A percentile compares a stretch with the other conserved stretches of the same genome.
These are phyloP conservation scores for Sarocladium kiliense DNA, from an alignment of 2,329 filamentous ascomycete genomes.

Conservation along the genomic window DNA sequence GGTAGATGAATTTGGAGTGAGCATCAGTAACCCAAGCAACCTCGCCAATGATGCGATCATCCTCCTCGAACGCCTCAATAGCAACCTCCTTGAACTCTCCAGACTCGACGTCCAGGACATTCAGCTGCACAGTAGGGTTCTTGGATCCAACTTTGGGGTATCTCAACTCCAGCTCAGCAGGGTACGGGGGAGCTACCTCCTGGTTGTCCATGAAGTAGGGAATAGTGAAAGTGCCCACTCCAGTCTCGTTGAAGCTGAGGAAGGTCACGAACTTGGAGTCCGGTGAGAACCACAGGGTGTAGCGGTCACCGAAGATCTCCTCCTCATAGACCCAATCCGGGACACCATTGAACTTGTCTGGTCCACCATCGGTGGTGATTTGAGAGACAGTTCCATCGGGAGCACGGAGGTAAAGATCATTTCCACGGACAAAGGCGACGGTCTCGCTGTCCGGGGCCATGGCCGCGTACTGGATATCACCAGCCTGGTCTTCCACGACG, in stretches of 20 bases:
- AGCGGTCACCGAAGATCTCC: slow-evolving; percentile 59
- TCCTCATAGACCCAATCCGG: slow-evolving; percentile 82
- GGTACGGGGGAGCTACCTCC: slow-evolving; percentile 54
- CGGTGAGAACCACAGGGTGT: slow-evolving; percentile 86
- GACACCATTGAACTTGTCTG: slow-evolving; percentile 58
- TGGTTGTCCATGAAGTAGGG: slow-evolving; percentile 61
- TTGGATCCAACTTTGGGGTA: slow-evolving; percentile 66
- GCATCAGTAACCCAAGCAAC: slow-evolving; percentile 61
- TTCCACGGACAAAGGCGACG: slow-evolving; percentile 64
- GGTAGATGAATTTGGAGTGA: slow-evolving; percentile 57
- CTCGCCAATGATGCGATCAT: slow-evolving; percentile 62
- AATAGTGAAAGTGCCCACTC: slow-evolving; percentile 60
- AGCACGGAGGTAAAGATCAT: slow-evolving; percentile 53
- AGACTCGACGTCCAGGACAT: slow-evolving; percentile 48
- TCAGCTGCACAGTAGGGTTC: slow-evolving; percentile 60
- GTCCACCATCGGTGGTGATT: slow-evolving; percentile 54
- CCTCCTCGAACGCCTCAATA: slow-evolving; percentile 51
- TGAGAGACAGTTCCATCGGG: slow-evolving; percentile 42
- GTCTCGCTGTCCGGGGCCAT: slow-evolving; percentile 52
- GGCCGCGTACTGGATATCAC: slow-evolving; percentile 63
- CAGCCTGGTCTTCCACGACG: slow-evolving; percentile 52
- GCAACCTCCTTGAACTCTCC: slow-evolving; percentile 39
- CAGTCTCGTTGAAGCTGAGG: slow-evolving; percentile 77
- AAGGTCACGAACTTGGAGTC: slow-evolving; percentile 86
- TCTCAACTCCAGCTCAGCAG: slow-evolving; percentile 55